Evolutionary conservation across 257 asterid species (phyloP).

Genomic region (Primulina tabacum): DNA sequence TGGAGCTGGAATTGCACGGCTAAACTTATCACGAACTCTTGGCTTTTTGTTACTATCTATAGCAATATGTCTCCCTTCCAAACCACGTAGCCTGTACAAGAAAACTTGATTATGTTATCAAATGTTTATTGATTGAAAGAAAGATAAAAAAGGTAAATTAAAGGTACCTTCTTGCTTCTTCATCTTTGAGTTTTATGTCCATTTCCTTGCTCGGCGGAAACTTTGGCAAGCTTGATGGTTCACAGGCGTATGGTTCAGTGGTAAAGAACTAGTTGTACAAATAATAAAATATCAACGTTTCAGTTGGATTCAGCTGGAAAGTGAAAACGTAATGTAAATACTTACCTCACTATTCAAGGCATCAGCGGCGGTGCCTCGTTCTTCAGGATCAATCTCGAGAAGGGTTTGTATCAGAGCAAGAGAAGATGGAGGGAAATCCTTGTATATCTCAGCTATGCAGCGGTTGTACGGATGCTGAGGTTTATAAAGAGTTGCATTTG

Average conservation of each 20-base stretch:
- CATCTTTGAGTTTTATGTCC: slow-evolving; percentile 44
- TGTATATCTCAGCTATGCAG: slow-evolving; percentile 40
- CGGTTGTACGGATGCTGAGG: slow-evolving; percentile 49
- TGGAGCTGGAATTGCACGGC: slow-evolving; percentile 58
- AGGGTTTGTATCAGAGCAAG: slow-evolving; percentile 41
- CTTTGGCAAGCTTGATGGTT: slow-evolving; percentile 55
- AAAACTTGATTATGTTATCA: slow-evolving; percentile 11
- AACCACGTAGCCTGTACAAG: slow-evolving; percentile 38
- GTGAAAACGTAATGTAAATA: slow-evolving; percentile 2
- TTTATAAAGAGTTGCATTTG: slow-evolving; percentile 45
- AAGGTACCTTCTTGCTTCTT: slow-evolving; percentile 44
- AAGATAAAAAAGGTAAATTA: neutral
- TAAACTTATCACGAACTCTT: slow-evolving; percentile 41
- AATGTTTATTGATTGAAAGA: slow-evolving; percentile 1
- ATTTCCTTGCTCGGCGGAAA: slow-evolving; percentile 59
- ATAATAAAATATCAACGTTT: slow-evolving; percentile 9
- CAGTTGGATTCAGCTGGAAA: neutral
- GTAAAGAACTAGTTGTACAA: slow-evolving; percentile 41
- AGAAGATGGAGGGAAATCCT: slow-evolving; percentile 44
- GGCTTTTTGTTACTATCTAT: slow-evolving; percentile 37
- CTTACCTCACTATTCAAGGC: slow-evolving; percentile 52
- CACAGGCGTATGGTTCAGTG: slow-evolving; percentile 53
- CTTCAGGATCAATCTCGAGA: slow-evolving; percentile 49
- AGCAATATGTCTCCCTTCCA: slow-evolving; percentile 35
- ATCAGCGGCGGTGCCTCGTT: slow-evolving; percentile 50